phyloP scores from a whole-genome alignment of 306 rosid species.

The Ammopiptanthus mongolicus region DNA sequence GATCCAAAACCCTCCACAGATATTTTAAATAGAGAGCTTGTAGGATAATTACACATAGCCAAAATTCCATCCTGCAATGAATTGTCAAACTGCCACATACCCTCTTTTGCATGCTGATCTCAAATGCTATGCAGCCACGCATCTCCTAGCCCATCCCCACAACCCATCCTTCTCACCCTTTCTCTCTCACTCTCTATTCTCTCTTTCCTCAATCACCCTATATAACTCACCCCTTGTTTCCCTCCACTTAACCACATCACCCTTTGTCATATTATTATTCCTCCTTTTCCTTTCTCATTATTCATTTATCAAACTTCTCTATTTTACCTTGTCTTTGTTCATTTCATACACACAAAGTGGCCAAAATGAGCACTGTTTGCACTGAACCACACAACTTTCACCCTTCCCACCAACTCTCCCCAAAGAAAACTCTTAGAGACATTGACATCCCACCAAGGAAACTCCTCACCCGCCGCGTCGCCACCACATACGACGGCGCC shows the following conservation, averaged over 20 bases:
- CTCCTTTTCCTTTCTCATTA: neutral
- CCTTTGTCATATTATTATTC: neutral
- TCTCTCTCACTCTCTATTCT: neutral
- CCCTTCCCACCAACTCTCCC: slow-evolving; percentile 32
- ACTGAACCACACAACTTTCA: slow-evolving; percentile 50
- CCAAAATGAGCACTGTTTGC: slow-evolving; percentile 51
- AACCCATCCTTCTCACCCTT: slow-evolving; percentile 33
- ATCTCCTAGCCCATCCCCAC: slow-evolving; percentile 31
- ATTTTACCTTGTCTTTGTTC: neutral
- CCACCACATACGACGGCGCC: neutral
- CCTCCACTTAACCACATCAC: slow-evolving; percentile 5
- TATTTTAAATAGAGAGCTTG: neutral
- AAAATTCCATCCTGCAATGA: neutral
- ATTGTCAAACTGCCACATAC: slow-evolving; percentile 63
- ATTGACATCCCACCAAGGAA: slow-evolving; percentile 78
- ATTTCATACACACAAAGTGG: neutral
- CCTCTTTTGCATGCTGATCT: slow-evolving; percentile 72
- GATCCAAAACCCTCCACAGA: neutral
- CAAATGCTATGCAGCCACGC: slow-evolving; percentile 74
- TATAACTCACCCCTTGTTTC: slow-evolving; percentile 37
- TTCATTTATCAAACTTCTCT: neutral
- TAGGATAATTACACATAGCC: slow-evolving; percentile 16
- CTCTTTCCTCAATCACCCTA: slow-evolving; percentile 22
- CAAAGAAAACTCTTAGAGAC: slow-evolving; percentile 34
- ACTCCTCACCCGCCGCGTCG: slow-evolving; percentile 49